Evolutionary conservation across 2,329 filamentous ascomycete species (phyloP).

Genomic region (Fusarium mangiferae): DNA sequence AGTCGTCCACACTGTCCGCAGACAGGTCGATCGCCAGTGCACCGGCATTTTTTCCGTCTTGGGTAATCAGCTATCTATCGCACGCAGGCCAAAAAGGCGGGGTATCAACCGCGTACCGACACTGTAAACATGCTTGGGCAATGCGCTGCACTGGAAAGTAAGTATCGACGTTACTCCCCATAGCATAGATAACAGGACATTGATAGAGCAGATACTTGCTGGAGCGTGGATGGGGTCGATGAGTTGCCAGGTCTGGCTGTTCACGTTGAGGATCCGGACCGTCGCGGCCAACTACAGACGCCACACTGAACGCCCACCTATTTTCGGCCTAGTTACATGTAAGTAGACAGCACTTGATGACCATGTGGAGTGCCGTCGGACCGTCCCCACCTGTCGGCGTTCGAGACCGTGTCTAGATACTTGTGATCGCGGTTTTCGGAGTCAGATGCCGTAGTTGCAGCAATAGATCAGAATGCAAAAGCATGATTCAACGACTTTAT

Average conservation of each 20-base stretch:
- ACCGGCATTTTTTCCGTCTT: background rate
- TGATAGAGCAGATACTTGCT: background rate
- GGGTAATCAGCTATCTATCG: background rate
- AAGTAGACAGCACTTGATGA: no score
- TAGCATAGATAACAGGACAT: background rate
- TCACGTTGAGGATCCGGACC: no score
- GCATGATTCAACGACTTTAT: no score
- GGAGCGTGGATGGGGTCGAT: background rate
- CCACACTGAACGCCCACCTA: no score
- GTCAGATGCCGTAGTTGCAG: no score
- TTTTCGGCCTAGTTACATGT: no score
- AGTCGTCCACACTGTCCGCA: background rate
- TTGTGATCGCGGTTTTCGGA: no score
- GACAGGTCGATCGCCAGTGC: background rate
- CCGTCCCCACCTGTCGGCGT: no score
- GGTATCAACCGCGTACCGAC: background rate
- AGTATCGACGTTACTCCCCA: background rate
- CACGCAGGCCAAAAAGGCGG: background rate
- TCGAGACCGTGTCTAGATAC: no score
- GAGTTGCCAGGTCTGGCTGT: background rate
- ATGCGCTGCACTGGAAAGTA: background rate
- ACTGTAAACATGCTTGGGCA: background rate
- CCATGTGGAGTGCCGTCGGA: no score
- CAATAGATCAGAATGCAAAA: no score
- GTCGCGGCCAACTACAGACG: no score